These are phyloP conservation scores for Leccinum longicurvipes DNA, from an alignment of 768 basidiomycete species.

Conservation along the genomic window DNA sequence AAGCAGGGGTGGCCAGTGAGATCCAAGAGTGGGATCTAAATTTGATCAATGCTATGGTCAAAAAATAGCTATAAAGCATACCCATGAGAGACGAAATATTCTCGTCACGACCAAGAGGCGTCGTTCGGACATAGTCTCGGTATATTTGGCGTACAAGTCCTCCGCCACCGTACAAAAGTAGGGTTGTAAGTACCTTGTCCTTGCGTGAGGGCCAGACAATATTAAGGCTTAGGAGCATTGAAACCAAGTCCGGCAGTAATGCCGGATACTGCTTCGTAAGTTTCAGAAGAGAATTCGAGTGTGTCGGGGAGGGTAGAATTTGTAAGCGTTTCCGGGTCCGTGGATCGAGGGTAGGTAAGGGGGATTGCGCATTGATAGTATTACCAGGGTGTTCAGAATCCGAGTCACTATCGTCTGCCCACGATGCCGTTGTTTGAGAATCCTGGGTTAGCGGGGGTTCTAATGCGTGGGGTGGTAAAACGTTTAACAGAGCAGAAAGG, in stretches of 20 bases:
- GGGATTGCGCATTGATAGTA: slow-evolving; percentile 33
- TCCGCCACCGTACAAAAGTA: slow-evolving; percentile 50
- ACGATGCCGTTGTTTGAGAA: slow-evolving; percentile 7
- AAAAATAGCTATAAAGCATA: slow-evolving; percentile 23
- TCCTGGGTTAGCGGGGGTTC: slow-evolving; percentile 38
- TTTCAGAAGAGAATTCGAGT: slow-evolving; percentile 54
- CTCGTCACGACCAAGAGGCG: slow-evolving; percentile 60
- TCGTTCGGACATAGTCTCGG: slow-evolving; percentile 58
- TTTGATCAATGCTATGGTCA: slow-evolving; percentile 2
- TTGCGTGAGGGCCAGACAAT: slow-evolving; percentile 57
- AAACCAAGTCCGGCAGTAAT: slow-evolving; percentile 47
- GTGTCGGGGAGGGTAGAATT: slow-evolving; percentile 49
- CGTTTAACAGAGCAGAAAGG: slow-evolving; percentile 47
- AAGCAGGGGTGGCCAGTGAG: slow-evolving; percentile 66
- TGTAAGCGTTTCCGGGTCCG: slow-evolving; percentile 63
- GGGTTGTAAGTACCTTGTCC: slow-evolving; percentile 54
- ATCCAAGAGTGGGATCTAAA: slow-evolving; percentile 43
- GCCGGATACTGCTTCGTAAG: slow-evolving; percentile 38
- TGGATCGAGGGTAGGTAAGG: slow-evolving; percentile 47
- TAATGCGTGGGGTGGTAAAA: slow-evolving; percentile 50
- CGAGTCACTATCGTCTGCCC: slow-evolving; percentile 37
- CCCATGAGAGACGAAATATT: slow-evolving; percentile 36
- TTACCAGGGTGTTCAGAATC: slow-evolving; percentile 36
- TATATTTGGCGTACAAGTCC: slow-evolving; percentile 76
- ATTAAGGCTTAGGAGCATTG: slow-evolving; percentile 55